Percentiles rank a stretch among this genome's conserved stretches.
These are phyloP conservation scores for Penicillium occitanis DNA, from an alignment of 2,329 filamentous ascomycete genomes.

Conservation along the genomic window DNA sequence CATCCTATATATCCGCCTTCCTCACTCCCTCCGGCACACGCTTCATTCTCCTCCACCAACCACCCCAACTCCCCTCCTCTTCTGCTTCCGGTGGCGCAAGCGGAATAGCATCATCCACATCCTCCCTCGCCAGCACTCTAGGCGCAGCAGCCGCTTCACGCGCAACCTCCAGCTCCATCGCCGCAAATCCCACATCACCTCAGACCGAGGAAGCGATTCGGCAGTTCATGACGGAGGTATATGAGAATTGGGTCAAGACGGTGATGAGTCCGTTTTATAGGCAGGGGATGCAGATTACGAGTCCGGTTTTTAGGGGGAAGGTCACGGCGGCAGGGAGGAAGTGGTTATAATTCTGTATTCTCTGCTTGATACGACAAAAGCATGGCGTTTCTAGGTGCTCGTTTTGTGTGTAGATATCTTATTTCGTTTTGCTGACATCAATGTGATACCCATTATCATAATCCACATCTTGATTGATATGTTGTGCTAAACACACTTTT, in stretches of 20 bases:
- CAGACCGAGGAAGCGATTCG: slow-evolving; percentile 94
- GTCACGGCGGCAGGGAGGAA: slow-evolving; percentile 90
- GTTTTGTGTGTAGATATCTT: not conserved
- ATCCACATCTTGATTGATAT: not conserved
- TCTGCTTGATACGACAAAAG: not conserved
- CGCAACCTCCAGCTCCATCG: slow-evolving; percentile 67
- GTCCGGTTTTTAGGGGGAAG: slow-evolving; percentile 77
- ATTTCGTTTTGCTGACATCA: not conserved
- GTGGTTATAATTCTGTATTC: slow-evolving; percentile 62
- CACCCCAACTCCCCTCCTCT: slow-evolving; percentile 51
- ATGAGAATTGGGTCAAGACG: slow-evolving; percentile 95
- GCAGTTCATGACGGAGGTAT: slow-evolving; percentile 92
- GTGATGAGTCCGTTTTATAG: slow-evolving; percentile 96
- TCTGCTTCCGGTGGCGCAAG: slow-evolving; percentile 26
- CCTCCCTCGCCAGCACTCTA: slow-evolving; percentile 30
- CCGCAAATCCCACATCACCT: slow-evolving; percentile 79
- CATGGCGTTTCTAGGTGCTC: not conserved
- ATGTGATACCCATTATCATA: slow-evolving; percentile 13
- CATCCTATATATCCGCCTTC: slow-evolving; percentile 93
- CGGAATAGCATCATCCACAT: slow-evolving; percentile 24
- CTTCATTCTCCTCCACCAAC: slow-evolving; percentile 91
- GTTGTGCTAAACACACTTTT: not conserved
- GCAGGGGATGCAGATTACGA: slow-evolving; percentile 79
- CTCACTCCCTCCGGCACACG: slow-evolving; percentile 89
- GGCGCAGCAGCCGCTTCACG: slow-evolving; percentile 29